Percentiles rank a stretch among this genome's conserved stretches.
Evolutionary conservation across 148 eudicot genomes (phyloP).

Genomic region (Pouteria glomerata): DNA sequence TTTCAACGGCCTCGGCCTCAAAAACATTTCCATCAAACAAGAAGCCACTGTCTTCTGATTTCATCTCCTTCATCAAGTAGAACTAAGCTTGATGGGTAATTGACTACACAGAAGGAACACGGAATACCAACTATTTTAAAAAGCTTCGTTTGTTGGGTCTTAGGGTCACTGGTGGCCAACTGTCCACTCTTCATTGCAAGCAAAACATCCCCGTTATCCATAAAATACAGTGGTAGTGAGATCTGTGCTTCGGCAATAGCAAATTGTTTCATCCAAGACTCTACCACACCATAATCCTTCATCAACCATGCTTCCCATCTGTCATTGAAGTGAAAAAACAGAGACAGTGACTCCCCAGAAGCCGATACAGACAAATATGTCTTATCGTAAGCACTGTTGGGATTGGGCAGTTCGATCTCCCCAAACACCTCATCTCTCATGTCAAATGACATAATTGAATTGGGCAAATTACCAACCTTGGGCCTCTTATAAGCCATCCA

Average conservation of each 20-base stretch:
- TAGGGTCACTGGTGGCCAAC: constrained; percentile 13
- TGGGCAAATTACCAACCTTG: not conserved
- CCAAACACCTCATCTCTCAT: constrained; percentile 20
- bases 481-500: constrained; percentile 23
- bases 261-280: constrained; percentile 25
- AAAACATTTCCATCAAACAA: not conserved
- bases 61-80: constrained; percentile 20
- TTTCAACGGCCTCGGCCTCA: too few species aligned
- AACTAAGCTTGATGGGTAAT: constrained; percentile 18
- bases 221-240: constrained; percentile 10
- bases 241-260: not conserved
- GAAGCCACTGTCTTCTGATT: not conserved
- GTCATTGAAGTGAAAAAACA: constrained; percentile 13
- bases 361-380: constrained; percentile 10
- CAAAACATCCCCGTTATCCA: constrained; percentile 11
- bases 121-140: constrained; percentile 15
- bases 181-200: constrained; percentile 7
- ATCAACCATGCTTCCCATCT: constrained; percentile 29
- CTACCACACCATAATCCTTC: constrained; percentile 27
- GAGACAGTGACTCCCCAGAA: constrained; percentile 14
- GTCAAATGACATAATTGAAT: constrained; percentile 28
- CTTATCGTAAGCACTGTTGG: not conserved
- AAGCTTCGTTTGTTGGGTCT: constrained; percentile 5
- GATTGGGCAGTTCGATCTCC: constrained; percentile 19
- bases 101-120: constrained; percentile 11